phyloP scores from a whole-genome alignment of 805 yeast species.

The Debaryomyces tyrocola region DNA sequence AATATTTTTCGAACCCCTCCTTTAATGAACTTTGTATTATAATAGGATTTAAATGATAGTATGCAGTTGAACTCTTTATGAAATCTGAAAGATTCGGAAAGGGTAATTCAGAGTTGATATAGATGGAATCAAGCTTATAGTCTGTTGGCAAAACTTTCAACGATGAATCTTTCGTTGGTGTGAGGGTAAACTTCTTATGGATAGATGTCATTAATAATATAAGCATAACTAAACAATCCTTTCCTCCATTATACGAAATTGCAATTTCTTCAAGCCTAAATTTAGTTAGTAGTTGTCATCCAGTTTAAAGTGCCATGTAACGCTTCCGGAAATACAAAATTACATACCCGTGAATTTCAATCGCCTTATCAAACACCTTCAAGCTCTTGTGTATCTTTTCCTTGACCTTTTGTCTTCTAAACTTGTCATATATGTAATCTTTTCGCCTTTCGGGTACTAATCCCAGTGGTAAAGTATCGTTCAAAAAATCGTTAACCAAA shows the following conservation, averaged over 20 bases:
- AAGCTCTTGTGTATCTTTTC: conserved; percentile 27
- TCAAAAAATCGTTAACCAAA: conserved; percentile 29
- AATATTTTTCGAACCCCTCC: conserved; percentile 66
- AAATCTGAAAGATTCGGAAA: conserved; percentile 72
- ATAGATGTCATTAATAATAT: conserved; percentile 64
- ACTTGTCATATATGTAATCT: conserved; percentile 20
- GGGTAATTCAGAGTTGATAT: conserved; percentile 71
- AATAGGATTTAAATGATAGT: conserved; percentile 55
- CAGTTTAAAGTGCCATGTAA: background rate
- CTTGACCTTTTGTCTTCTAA: conserved; percentile 24
- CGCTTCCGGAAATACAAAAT: background rate
- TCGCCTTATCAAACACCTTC: conserved; percentile 25
- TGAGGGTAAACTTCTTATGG: conserved; percentile 21
- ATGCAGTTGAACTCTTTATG: conserved; percentile 50
- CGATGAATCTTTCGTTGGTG: conserved; percentile 8
- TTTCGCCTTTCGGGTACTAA: conserved; percentile 15
- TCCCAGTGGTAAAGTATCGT: conserved; percentile 29
- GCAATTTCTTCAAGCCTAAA: conserved; percentile 54
- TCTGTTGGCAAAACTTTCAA: conserved; percentile 20
- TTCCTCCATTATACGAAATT: conserved; percentile 92
- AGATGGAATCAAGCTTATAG: conserved; percentile 57
- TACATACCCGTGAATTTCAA: conserved; percentile 34
- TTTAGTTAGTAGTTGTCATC: conserved; percentile 15
- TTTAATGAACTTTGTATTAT: conserved; percentile 53
- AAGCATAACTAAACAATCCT: conserved; percentile 91